Conservation (phyloP, 2,329 filamentous ascomycete genomes). For the Dactylellina sp. region DNA sequence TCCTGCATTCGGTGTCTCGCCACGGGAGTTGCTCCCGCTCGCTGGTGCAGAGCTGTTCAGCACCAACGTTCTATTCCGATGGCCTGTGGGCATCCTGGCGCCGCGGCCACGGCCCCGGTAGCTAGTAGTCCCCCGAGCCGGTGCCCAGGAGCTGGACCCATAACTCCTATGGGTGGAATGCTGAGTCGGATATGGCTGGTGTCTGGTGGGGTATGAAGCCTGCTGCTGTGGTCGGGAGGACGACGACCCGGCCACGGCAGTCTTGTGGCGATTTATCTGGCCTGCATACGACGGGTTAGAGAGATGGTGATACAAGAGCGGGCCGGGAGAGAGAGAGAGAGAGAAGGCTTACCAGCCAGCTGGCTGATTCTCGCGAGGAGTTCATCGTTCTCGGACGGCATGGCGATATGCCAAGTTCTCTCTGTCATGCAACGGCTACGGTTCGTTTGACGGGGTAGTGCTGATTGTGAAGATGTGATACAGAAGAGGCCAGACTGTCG, state of each 20-base stretch:
- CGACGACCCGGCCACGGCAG: constrained; percentile 33
- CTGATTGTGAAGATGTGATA: constrained; percentile 8
- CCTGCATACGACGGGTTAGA: constrained; percentile 66
- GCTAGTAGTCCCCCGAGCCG: constrained; percentile 25
- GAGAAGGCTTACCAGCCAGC: constrained; percentile 67
- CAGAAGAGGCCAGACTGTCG: constrained; percentile 16
- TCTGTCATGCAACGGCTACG: constrained; percentile 11
- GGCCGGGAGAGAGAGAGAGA: constrained; percentile 9
- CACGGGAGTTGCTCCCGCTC: constrained; percentile 43
- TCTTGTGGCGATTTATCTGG: constrained; percentile 84
- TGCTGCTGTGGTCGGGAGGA: constrained; percentile 62
- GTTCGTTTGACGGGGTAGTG: constrained; percentile 4
- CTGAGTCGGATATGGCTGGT: constrained; percentile 53
- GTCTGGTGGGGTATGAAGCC: constrained; percentile 54
- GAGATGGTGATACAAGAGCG: constrained; percentile 31
- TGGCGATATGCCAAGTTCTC: constrained; percentile 55
- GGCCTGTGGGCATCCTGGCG: constrained; percentile 42
- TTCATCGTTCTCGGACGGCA: constrained; percentile 70
- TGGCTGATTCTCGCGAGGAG: constrained; percentile 70
- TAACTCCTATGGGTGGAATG: constrained; percentile 37
- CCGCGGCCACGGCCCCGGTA: constrained; percentile 47
- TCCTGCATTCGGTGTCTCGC: constrained; percentile 41
- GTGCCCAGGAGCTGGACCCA: constrained; percentile 31
- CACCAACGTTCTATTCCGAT: constrained; percentile 52
- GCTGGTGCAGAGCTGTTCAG: constrained; percentile 41